Percentiles rank a stretch among this genome's conserved stretches.
Evolutionary conservation across 1,139 yeast species (phyloP).

Genomic region (Pichia norvegensis): DNA sequence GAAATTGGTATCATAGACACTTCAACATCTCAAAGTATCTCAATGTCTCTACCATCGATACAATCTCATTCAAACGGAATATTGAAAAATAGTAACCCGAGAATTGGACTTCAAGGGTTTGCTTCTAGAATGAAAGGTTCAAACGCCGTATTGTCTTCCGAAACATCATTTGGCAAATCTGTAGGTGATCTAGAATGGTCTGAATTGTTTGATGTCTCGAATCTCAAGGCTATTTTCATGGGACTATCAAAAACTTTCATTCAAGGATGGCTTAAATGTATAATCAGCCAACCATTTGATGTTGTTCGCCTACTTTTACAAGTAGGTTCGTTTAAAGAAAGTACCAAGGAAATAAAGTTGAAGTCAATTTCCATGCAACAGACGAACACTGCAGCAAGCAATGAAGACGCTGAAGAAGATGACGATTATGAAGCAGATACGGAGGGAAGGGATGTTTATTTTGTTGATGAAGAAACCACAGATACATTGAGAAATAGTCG

Average conservation of each 20-base stretch:
- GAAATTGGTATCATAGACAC: conserved; percentile 29
- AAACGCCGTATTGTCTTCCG: conserved; percentile 6
- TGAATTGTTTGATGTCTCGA: conserved; percentile 56
- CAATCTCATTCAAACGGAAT: conserved; percentile 12
- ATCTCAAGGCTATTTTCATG: conserved; percentile 46
- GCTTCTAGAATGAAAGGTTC: conserved; percentile 10
- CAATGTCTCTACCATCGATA: conserved; percentile 25
- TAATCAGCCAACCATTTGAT: conserved; percentile 84
- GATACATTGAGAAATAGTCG: conserved; percentile 18
- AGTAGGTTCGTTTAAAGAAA: conserved; percentile 45
- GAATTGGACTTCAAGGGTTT: conserved; percentile 17
- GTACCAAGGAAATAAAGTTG: not conserved
- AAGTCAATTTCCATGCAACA: not conserved
- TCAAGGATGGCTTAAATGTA: conserved; percentile 57
- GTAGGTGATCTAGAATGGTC: conserved; percentile 51
- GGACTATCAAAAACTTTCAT: conserved; percentile 54
- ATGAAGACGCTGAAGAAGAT: not conserved
- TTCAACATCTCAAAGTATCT: conserved; percentile 26
- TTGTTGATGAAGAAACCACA: conserved; percentile 30
- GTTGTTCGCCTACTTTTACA: conserved; percentile 73
- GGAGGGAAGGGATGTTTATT: conserved; percentile 35
- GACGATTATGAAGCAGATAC: conserved; percentile 17
- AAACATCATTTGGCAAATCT: conserved; percentile 15
- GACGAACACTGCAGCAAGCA: not conserved
- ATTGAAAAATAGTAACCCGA: conserved; percentile 2